phyloP scores from a whole-genome alignment of 331 rosid species.

The Arachis monticola region DNA sequence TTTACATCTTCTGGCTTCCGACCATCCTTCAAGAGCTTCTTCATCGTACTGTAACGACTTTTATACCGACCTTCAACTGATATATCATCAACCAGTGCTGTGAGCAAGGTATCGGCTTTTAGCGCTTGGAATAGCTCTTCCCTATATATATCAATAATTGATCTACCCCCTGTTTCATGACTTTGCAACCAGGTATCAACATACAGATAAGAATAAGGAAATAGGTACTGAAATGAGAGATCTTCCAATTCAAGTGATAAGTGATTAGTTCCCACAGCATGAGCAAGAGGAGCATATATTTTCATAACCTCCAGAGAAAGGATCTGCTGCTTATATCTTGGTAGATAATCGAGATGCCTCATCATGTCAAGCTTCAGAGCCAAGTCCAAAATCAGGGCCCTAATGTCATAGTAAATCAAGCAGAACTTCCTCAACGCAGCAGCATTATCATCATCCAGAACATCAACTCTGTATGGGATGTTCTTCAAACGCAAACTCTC shows the following conservation, averaged over 20 bases:
- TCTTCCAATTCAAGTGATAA: constrained; percentile 85
- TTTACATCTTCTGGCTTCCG: constrained; percentile 80
- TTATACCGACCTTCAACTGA: constrained; percentile 76
- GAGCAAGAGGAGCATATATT: constrained; percentile 90
- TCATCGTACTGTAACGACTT: constrained; percentile 92
- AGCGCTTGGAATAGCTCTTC: constrained; percentile 57
- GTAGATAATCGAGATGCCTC: constrained; percentile 78
- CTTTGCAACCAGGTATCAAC: constrained; percentile 78
- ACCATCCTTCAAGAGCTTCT: constrained; percentile 90
- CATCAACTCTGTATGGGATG: constrained; percentile 58
- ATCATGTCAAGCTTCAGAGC: constrained; percentile 76
- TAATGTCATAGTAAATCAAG: constrained; percentile 75
- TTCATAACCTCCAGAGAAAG: constrained; percentile 74
- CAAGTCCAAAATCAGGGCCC: constrained; percentile 79
- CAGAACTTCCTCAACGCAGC: constrained; percentile 82
- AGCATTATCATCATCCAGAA: constrained; percentile 74
- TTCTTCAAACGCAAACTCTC: constrained; percentile 78
- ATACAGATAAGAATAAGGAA: constrained; percentile 81
- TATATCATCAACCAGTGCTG: constrained; percentile 62
- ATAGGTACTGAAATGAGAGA: constrained; percentile 75
- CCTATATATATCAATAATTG: constrained; percentile 68
- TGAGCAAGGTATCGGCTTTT: constrained; percentile 58
- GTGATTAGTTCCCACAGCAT: constrained; percentile 78
- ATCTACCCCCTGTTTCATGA: constrained; percentile 59
- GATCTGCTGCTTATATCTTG: constrained; percentile 78